These are phyloP conservation scores for Amanita phalloides DNA, from an alignment of 768 basidiomycete species.

Conservation along the genomic window DNA sequence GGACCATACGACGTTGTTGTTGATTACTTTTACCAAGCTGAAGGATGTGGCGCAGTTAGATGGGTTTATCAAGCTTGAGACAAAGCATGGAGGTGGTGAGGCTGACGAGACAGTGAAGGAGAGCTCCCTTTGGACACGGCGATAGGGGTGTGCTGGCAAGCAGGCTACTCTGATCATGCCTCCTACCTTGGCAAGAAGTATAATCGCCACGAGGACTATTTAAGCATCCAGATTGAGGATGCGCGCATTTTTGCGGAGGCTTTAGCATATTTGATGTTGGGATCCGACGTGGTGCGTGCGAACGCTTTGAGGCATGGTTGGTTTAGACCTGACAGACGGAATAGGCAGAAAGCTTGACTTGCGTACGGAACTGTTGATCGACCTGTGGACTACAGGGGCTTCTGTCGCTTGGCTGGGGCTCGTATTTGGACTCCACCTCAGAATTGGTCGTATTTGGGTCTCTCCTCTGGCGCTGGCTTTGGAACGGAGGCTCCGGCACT, in stretches of 20 bases:
- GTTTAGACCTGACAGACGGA: neutral
- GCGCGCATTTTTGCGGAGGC: conserved; percentile 75
- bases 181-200: conserved; percentile 90
- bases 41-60: conserved; percentile 85
- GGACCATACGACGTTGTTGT: conserved; percentile 91
- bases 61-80: conserved; percentile 85
- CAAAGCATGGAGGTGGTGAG: conserved; percentile 25
- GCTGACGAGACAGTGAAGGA: neutral
- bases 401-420: conserved; percentile 15
- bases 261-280: conserved; percentile 67
- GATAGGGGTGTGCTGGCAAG: conserved; percentile 92
- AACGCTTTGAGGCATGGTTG: conserved; percentile 1
- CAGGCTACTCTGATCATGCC: conserved; percentile 93
- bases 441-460: conserved; percentile 71
- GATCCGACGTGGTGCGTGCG: conserved; percentile 62
- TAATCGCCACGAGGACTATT: conserved; percentile 83
- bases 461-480: conserved; percentile 14
- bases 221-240: conserved; percentile 93
- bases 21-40: conserved; percentile 97
- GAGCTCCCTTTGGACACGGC: conserved; percentile 90
- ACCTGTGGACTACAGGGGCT: conserved; percentile 63
- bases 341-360: conserved; percentile 82
- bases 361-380: conserved; percentile 88
- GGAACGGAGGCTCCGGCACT: too few species aligned
- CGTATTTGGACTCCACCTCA: too few species aligned